Evolutionary conservation across 1,284 basidiomycete species (phyloP), one percentile per base, ranked within the genome.

Genomic region (Polyporus tsugae): DNA sequence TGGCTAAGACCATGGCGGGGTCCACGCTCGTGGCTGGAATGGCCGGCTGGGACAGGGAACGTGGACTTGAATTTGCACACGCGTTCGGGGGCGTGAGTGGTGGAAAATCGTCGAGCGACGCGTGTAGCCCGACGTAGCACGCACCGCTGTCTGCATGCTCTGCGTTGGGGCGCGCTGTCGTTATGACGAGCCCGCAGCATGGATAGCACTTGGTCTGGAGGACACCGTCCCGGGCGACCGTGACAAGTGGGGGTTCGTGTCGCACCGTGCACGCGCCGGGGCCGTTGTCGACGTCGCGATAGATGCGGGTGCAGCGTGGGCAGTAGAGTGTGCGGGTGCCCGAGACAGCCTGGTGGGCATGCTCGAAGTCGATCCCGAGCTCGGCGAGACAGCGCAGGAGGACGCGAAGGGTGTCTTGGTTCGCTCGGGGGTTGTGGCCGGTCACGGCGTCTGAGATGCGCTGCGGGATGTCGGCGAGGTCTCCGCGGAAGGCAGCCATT

Each of bases 301-400:
- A 67, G 42, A 39, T 35, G n/a, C 35, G 35, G 59, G 65, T 41
- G 63, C 70, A 72, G 10, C 71, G 68, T 9, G 36, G 46, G 55
- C 66, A 72, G 62, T 63, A 65, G 9, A 15, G 36, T 3, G 25
- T 19, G 29, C 29, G 22, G 6, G 49, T 19, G 33, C 17, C 19
- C 1, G 53, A 35, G 36, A 65, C 22, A n/a, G 63, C 59, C 4
- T n/a, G 7, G 15, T 29, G 62, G 4, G 65, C 58, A 33, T 29
- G 41, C 11, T 25, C 11, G 60, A 72, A 65, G 55, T 68, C 61
- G 39, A 66, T 33, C 15, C 69, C 67, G 49, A 65, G 52, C 60
- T 35, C 38, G 19, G 53, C 46, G 25, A 70, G 64, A n/a, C 11
- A 41, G 25, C 39, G 9, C 13, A 67, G 13, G 62, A 70, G 52